Conservation (phyloP, 345 rosid species). For the Moricandia moricandioides region DNA sequence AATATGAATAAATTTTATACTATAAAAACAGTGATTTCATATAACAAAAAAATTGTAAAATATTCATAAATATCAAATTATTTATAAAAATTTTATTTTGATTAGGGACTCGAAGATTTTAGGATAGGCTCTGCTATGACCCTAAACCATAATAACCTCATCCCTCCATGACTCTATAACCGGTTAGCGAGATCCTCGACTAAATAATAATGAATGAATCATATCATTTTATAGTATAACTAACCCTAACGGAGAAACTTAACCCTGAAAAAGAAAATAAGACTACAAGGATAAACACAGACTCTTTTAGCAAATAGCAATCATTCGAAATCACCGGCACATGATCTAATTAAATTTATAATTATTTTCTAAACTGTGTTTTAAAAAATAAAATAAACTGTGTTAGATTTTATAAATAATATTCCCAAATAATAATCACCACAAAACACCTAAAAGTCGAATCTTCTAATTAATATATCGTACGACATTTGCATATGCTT, state of each 20-base stretch:
- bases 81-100: no score
- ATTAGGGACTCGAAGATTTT: no score
- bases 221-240: not conserved
- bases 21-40: no score
- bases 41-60: no score
- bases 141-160: no score
- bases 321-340: not conserved
- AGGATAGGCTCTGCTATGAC: no score
- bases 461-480: not conserved
- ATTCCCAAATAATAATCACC: not conserved
- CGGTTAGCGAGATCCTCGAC: not conserved
- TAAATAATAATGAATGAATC: not conserved
- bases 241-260: not conserved
- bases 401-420: not conserved
- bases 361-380: not conserved
- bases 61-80: no score
- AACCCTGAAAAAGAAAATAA: not conserved
- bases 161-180: not conserved
- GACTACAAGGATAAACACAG: not conserved
- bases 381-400: no score
- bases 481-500: slow-evolving; percentile 23
- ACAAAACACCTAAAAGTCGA: not conserved
- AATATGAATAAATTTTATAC: no score
- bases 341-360: not conserved
- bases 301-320: not conserved